Conservation (phyloP, 805 yeast genomes). For the Starmerella apis region DNA sequence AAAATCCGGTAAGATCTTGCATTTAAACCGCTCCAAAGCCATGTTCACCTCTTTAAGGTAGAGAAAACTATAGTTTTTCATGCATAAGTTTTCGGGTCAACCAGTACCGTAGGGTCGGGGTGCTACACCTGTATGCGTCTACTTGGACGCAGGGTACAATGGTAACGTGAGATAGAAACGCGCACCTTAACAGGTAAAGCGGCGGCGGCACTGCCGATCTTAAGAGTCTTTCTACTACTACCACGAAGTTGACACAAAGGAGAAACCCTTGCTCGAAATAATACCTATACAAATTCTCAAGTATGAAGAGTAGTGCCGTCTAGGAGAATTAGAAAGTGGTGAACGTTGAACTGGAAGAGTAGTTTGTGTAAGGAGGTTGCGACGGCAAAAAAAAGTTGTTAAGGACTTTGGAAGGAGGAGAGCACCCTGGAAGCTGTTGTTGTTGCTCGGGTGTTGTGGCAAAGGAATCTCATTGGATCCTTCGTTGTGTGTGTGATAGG, state of each 20-base stretch:
- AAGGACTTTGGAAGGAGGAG: conserved; percentile 2
- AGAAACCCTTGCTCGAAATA: not conserved
- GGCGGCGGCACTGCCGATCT: conserved; percentile 5
- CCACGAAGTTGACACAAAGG: not conserved
- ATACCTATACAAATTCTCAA: conserved; percentile 1
- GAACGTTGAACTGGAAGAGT: conserved; percentile 3
- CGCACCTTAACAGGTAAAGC: conserved; percentile 2
- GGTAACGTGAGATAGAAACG: conserved; percentile 8
- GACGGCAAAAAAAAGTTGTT: conserved; percentile 1
- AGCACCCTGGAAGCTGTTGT: not conserved
- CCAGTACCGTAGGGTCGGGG: conserved; percentile 1
- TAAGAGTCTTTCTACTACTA: not conserved
- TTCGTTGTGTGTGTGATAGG: not conserved
- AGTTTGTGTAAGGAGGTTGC: not conserved
- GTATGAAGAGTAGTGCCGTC: not conserved
- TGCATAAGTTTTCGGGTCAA: conserved; percentile 3
- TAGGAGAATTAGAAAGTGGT: not conserved
- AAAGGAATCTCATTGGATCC: not conserved
- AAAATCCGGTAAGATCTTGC: no score
- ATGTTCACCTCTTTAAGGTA: not conserved
- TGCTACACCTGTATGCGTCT: not conserved
- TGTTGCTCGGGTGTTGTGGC: not conserved
- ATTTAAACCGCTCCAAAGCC: not conserved
- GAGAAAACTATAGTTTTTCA: not conserved
- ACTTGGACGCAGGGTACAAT: conserved; percentile 5